Percentiles rank a stretch among this genome's conserved stretches.
These are phyloP conservation scores for Apiospora aurea DNA, from an alignment of 2,329 filamentous ascomycete species.

Conservation along the genomic window DNA sequence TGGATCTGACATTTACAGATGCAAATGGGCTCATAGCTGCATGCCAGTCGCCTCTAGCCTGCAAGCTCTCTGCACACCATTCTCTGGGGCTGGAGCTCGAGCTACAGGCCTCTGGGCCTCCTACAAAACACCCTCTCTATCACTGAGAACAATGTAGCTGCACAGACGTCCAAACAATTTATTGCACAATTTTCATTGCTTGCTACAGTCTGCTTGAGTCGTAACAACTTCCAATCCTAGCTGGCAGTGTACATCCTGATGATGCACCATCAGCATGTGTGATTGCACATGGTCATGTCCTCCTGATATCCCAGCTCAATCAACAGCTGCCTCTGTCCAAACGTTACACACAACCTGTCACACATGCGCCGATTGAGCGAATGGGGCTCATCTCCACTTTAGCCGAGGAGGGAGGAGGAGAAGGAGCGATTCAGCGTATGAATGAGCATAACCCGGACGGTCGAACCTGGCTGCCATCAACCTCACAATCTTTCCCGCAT, in stretches of 20 bases:
- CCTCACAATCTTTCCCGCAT: background rate
- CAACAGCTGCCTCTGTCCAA: background rate
- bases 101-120: background rate
- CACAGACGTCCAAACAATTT: no score
- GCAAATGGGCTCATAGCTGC: background rate
- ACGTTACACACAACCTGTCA: background rate
- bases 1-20: background rate
- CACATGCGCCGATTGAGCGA: background rate
- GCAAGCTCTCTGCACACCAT: background rate
- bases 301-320: no score
- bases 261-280: no score
- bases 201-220: no score
- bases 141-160: no score
- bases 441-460: conserved; percentile 19
- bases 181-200: no score
- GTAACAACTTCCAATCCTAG: no score
- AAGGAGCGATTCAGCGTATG: background rate
- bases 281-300: no score
- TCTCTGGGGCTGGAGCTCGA: background rate
- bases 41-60: background rate
- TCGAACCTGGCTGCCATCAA: background rate
- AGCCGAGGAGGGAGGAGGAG: background rate
- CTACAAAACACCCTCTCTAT: background rate
- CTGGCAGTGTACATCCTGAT: no score
- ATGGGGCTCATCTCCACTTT: conserved; percentile 23